phyloP scores from a whole-genome alignment of 1,139 yeast species.

The Zhuliangozyma blackwelliae region DNA sequence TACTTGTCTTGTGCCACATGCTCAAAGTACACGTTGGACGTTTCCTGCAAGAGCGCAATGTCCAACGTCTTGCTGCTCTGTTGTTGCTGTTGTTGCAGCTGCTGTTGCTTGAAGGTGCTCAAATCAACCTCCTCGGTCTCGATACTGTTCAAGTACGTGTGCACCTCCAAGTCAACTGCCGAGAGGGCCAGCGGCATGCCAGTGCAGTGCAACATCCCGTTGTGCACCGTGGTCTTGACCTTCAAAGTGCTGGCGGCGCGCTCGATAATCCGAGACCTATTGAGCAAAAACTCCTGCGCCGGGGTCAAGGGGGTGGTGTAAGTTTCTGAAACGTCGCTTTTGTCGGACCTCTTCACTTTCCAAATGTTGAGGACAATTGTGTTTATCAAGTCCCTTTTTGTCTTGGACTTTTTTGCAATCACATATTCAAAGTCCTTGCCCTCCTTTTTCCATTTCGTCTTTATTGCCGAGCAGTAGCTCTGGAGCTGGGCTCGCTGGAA shows the following conservation, averaged over 20 bases:
- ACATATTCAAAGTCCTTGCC: not conserved
- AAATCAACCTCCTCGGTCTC: conserved; percentile 31
- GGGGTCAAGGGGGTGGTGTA: conserved; percentile 3
- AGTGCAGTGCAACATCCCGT: conserved; percentile 2
- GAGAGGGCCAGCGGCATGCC: conserved; percentile 3
- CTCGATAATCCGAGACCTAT: conserved; percentile 2
- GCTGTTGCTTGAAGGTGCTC: too few species aligned
- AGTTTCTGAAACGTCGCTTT: conserved; percentile 35
- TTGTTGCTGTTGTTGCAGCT: conserved; percentile 19
- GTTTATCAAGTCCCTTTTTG: conserved; percentile 13
- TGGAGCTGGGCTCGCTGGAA: conserved; percentile 20
- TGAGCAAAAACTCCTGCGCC: conserved; percentile 44
- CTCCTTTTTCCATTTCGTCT: conserved; percentile 7
- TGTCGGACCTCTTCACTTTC: conserved; percentile 28
- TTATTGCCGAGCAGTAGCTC: conserved; percentile 19
- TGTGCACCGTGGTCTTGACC: not conserved
- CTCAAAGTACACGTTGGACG: conserved; percentile 35
- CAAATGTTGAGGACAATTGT: conserved; percentile 35
- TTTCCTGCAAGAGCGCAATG: conserved; percentile 22
- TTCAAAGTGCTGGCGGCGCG: conserved; percentile 1
- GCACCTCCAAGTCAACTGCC: conserved; percentile 3
- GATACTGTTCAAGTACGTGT: conserved; percentile 1
- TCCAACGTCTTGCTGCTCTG: conserved; percentile 25
- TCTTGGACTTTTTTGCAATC: conserved; percentile 2
- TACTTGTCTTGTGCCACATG: conserved; percentile 13